Base-by-base conservation (phyloP, 345 rosid genomes). In the Arabis hirsuta region DNA sequence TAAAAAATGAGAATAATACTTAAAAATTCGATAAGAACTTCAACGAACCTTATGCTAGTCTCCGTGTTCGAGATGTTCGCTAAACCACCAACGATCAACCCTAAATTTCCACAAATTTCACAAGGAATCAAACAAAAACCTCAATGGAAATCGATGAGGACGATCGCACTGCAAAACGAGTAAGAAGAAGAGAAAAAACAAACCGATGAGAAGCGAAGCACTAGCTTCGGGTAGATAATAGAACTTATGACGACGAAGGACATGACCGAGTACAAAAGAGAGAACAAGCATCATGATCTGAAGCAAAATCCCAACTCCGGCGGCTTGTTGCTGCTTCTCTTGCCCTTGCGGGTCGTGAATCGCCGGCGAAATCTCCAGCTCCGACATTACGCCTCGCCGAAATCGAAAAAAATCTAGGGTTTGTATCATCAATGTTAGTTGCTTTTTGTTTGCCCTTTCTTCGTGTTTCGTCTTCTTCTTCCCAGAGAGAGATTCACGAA, bases 231-330 rank as follows among this genome's bases (percentile, higher is more conserved):
- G 98, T 7, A 95, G 90, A 69, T 91, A 95, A 82, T 95, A 90
- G 85, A 95, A 86, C 79, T 84, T 87, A 74, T 86, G 98, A 71
- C 99, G 99, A 62, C 98, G 97, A 39, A 95, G 99, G 54, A 95
- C 98, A 62, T 90, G 97, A 8, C 99, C 98, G 13, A 95, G 90
- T 39, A 95, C 96, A 79, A 95, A 95, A 67, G 98, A 95, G 76
- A 91, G 98, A 53, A 95, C 99, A 31, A 95, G 99, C 97, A 92
- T 95, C 99, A 95, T 91, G 85, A 95, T 92, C 92, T 95, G 99
- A 46, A 95, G 96, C 71, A 91, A 90, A 72, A 95, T 95, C 38
- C 99, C 99, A 10, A 95, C 96, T 55, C 99, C 98, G 5, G 99
- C 98, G 1, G 97, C 99, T 67, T 91, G 98, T 81, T 95, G 99